A percentile compares a stretch with the other conserved stretches of the same genome.
phyloP scores from a whole-genome alignment of 2,329 filamentous ascomycete species.

The Pyrenophora seminiperda region DNA sequence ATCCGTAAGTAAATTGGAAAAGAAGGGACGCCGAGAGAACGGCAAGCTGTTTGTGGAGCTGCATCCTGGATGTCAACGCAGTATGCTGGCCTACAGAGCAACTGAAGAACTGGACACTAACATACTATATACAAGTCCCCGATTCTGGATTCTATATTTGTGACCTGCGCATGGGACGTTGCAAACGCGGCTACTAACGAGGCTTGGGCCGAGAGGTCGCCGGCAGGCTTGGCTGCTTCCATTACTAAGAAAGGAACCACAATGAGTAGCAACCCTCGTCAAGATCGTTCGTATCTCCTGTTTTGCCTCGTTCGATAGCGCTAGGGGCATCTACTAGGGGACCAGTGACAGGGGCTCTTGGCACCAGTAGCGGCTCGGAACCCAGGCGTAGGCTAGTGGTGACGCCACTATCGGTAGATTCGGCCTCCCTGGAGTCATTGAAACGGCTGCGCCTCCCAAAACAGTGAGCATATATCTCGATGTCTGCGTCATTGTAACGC shows the following conservation, averaged over 20 bases:
- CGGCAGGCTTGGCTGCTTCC: not conserved
- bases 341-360: conserved; percentile 1
- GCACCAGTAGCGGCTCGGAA: conserved; percentile 11
- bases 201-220: conserved; percentile 8
- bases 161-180: conserved; percentile 13
- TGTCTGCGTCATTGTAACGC: not conserved
- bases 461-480: not conserved
- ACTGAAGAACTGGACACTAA: not conserved
- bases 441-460: conserved; percentile 7
- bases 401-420: conserved; percentile 8
- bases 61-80: conserved; percentile 20
- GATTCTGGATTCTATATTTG: conserved; percentile 14
- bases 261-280: conserved; percentile 6
- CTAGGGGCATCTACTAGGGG: not conserved
- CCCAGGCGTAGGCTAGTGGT: conserved; percentile 4
- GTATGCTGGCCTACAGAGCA: conserved; percentile 8
- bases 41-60: conserved; percentile 16
- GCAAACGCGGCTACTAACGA: conserved; percentile 3
- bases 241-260: conserved; percentile 4
- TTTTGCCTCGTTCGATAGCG: conserved; percentile 9
- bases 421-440: conserved; percentile 13
- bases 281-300: conserved; percentile 2
- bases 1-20: conserved; percentile 19
- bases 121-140: conserved; percentile 9
- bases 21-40: conserved; percentile 24